Base-by-base conservation (phyloP, 148 eudicot species). In the Heliosperma pusillum region DNA sequence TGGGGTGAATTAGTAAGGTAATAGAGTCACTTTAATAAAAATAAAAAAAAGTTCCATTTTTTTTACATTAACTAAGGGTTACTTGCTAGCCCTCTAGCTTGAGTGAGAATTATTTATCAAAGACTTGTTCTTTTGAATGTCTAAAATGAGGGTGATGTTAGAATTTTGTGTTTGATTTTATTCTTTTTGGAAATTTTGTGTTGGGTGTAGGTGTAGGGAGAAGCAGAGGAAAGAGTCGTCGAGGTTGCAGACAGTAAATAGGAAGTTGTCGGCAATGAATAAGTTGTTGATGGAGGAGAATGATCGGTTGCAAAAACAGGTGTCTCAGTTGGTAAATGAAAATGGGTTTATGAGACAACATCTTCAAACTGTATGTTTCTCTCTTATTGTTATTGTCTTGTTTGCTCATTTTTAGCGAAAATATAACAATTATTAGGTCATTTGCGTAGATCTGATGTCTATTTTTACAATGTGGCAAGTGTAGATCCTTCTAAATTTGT, bases 221-320 rank as follows among this genome's bases (percentile, higher is more conserved):
- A 94, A 94, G 90, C 98, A 91, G 76, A 72, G 90, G 75, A 91
- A 91, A 30, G 98, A 94, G 84, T 80, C 98, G 45, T 85, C 87
- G 12, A 71, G 86, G 74, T 86, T 94, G 6, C 97, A 91, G 78
- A 84, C 90, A 16, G 98, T 94, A 61, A 94, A 94, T 78, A 78
- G 91, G 84, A 94, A 94, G 66, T 77, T 94, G 72, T 74, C 83
- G 40, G 97, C 98, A 6, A 94, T 94, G 98, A 94, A 94, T 77
- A 94, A 90, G 83, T 87, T 94, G 67, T 72, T 94, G 71, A 94
- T 91, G 98, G 98, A 94, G 79, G 98, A 94, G 83, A 94, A 94
- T 76, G 98, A 94, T 76, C 89, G 98, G 71, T 82, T 94, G 87
- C 98, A 91, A 85, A 91, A 90, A 65, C 98, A 94, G 72, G 93